Evolutionary conservation across 2,329 filamentous ascomycete species (phyloP).

Genomic region (Penicillium hordei): DNA sequence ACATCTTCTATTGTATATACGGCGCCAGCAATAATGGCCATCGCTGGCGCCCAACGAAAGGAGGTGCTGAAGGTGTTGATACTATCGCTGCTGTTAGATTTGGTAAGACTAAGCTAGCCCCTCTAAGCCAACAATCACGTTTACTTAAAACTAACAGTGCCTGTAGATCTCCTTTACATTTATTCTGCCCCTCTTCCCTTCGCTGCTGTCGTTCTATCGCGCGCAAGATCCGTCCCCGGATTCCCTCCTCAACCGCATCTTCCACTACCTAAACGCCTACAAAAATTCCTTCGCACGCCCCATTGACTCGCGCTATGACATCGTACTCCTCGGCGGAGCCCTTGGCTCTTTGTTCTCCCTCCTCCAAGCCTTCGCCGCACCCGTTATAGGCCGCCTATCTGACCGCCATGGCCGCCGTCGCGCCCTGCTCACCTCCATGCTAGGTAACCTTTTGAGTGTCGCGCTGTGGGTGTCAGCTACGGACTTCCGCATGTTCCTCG

Average conservation of each 20-base stretch:
- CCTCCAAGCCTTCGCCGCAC: constrained; percentile 87
- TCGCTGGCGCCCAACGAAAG: constrained; percentile 60
- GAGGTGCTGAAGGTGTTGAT: constrained; percentile 84
- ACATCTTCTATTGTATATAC: neutral
- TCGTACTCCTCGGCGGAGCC: constrained; percentile 89
- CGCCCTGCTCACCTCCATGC: constrained; percentile 87
- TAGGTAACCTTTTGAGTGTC: constrained; percentile 88
- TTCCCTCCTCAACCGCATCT: constrained; percentile 74
- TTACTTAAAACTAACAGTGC: constrained; percentile 1
- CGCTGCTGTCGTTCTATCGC: constrained; percentile 94
- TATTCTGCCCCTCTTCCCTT: constrained; percentile 93
- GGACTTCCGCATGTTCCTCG: constrained; percentile 93
- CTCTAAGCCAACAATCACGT: neutral
- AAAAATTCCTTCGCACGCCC: constrained; percentile 89
- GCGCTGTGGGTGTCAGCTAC: constrained; percentile 90
- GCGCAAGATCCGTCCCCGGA: constrained; percentile 65
- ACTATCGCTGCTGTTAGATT: constrained; percentile 81
- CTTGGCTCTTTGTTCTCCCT: constrained; percentile 91
- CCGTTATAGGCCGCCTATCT: constrained; percentile 83
- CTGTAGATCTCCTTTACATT: constrained; percentile 93
- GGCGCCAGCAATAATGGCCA: constrained; percentile 32
- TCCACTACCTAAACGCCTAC: constrained; percentile 86
- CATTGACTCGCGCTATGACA: constrained; percentile 95
- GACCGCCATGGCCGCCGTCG: constrained; percentile 84
- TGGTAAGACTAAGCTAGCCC: constrained; percentile 59